These are phyloP conservation scores for Arthrobotrys sinensis DNA, from an alignment of 2,329 filamentous ascomycete genomes.

Conservation along the genomic window DNA sequence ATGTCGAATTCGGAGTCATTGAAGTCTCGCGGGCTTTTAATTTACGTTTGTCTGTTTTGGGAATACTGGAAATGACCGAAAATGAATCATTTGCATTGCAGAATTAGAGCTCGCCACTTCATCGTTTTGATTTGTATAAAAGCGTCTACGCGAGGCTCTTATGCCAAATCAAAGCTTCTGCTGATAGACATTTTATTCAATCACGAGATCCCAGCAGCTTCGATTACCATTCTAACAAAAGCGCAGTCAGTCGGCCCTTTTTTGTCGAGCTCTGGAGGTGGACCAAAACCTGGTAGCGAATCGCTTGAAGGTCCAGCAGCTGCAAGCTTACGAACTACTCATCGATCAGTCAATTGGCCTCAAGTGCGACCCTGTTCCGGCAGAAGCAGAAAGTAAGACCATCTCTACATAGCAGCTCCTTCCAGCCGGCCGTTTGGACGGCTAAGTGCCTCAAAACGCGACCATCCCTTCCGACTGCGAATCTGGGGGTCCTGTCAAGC, in stretches of 20 bases:
- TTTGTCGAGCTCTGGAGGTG: conserved; percentile 32
- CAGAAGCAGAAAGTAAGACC: conserved; percentile 41
- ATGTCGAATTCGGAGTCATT: conserved; percentile 3
- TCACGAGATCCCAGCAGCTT: conserved; percentile 29
- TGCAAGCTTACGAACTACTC: conserved; percentile 49
- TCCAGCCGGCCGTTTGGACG: conserved; percentile 52
- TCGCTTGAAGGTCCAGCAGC: conserved; percentile 37
- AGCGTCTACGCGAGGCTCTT: conserved; percentile 24
- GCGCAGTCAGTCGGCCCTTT: conserved; percentile 41
- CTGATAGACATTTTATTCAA: conserved; percentile 1
- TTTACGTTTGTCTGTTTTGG: conserved; percentile 35
- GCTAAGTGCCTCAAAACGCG: conserved; percentile 20
- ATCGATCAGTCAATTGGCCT: conserved; percentile 29
- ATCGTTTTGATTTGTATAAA: conserved; percentile 29
- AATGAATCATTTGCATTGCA: conserved; percentile 46
- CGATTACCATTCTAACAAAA: conserved; percentile 31
- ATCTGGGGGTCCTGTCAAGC: conserved; percentile 44
- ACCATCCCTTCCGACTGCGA: conserved; percentile 49
- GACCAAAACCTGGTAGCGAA: conserved; percentile 50
- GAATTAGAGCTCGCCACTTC: conserved; percentile 17
- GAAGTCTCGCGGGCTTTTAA: conserved; percentile 6
- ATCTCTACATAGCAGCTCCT: conserved; percentile 26
- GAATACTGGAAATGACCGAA: conserved; percentile 34
- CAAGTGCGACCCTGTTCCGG: conserved; percentile 11
- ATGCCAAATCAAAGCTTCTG: background rate